Conservation (phyloP, 345 rosid genomes). For the Viola odorata region DNA sequence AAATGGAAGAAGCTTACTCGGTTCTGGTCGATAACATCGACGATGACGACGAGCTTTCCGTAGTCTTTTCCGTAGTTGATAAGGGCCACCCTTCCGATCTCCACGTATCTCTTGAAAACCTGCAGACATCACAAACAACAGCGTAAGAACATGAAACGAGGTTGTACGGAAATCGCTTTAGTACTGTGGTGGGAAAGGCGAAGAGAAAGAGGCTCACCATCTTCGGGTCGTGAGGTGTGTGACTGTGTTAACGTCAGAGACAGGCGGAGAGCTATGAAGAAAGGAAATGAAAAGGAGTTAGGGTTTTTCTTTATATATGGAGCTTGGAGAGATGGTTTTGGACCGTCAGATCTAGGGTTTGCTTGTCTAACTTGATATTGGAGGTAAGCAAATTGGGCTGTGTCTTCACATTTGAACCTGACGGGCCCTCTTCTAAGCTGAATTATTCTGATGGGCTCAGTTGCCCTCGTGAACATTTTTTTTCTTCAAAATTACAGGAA, state of each 20-base stretch:
- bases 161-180: not conserved
- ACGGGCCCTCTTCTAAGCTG: not conserved
- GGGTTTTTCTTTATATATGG: slow-evolving; percentile 14
- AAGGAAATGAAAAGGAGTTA: slow-evolving; percentile 4
- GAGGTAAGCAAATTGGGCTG: not conserved
- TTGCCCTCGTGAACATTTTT: too few relatives aligned
- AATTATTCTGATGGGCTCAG: not conserved
- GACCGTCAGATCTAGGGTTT: slow-evolving; percentile 25
- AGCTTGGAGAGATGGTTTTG: slow-evolving; percentile 6
- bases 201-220: slow-evolving; percentile 28
- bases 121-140: slow-evolving; percentile 7
- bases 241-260: not conserved
- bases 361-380: not conserved
- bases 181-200: not conserved
- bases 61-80: slow-evolving; percentile 85
- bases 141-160: not conserved
- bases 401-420: not conserved
- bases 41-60: slow-evolving; percentile 81
- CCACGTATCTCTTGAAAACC: slow-evolving; percentile 90
- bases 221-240: slow-evolving; percentile 3
- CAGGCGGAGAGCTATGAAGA: not conserved
- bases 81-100: slow-evolving; percentile 86
- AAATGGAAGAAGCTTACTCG: slow-evolving; percentile 33
- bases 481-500: too few relatives aligned
- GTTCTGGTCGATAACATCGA: slow-evolving; percentile 86